A percentile compares a stretch with the other conserved stretches of the same genome.
Conservation (phyloP, 2,329 filamentous ascomycete genomes). For the Diplodia mutila region DNA sequence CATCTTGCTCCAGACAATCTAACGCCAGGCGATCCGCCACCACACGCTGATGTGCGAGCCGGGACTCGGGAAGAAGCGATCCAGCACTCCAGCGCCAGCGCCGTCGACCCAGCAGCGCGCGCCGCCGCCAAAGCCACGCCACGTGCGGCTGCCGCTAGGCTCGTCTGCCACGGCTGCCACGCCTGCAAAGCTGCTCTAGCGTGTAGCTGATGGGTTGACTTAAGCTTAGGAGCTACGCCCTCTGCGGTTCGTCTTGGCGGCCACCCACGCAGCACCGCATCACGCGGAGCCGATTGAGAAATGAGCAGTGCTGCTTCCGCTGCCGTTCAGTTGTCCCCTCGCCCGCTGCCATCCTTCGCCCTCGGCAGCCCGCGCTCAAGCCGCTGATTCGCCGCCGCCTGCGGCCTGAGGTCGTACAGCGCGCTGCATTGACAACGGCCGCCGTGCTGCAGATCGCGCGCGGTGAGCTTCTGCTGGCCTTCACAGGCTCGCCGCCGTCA, state of each 20-base stretch:
- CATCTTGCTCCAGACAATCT: slow-evolving; percentile 22
- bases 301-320: slow-evolving; percentile 22
- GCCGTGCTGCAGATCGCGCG: slow-evolving; percentile 25
- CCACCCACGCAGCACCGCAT: slow-evolving; percentile 21
- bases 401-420: slow-evolving; percentile 22
- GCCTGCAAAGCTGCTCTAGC: neutral
- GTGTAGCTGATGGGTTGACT: slow-evolving; percentile 13
- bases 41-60: slow-evolving; percentile 12
- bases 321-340: neutral
- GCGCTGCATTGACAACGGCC: slow-evolving; percentile 25
- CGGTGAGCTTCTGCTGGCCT: slow-evolving; percentile 24
- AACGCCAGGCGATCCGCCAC: slow-evolving; percentile 21
- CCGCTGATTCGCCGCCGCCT: slow-evolving; percentile 11
- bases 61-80: slow-evolving; percentile 19
- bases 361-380: neutral
- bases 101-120: neutral
- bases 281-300: slow-evolving; percentile 17
- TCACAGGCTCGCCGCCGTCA: slow-evolving; percentile 16
- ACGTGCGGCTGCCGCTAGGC: neutral
- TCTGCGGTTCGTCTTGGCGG: slow-evolving; percentile 7
- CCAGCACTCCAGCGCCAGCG: neutral
- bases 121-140: neutral
- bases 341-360: slow-evolving; percentile 16
- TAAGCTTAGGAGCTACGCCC: slow-evolving; percentile 18
- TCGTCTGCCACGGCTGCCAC: neutral